Evolutionary conservation across 1,284 basidiomycete species (phyloP).

Genomic region (Ganoderma resinaceum): DNA sequence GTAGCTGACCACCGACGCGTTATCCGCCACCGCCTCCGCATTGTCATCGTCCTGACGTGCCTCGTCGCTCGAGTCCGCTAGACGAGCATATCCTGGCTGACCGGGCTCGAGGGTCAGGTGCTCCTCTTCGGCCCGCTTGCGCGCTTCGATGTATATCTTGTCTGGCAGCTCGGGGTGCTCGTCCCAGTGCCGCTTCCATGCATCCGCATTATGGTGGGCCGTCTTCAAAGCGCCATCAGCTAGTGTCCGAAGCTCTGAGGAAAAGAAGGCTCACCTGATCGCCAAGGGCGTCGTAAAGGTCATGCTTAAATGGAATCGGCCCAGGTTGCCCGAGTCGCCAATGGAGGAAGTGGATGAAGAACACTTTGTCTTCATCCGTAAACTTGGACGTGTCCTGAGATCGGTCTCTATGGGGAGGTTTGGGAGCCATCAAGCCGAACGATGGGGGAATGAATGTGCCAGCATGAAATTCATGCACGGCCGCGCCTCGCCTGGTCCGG

Average conservation of each 20-base stretch:
- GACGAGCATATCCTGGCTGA: not conserved
- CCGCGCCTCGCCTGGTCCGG: conserved; percentile 5
- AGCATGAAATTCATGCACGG: conserved; percentile 6
- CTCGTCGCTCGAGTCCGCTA: not conserved
- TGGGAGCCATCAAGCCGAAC: not conserved
- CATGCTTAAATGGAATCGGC: not conserved
- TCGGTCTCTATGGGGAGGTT: not conserved
- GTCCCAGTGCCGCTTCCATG: conserved; percentile 13
- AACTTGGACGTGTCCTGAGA: not conserved
- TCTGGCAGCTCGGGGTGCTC: conserved; percentile 3
- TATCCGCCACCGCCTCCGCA: not conserved
- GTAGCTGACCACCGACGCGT: not conserved
- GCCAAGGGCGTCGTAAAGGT: conserved; percentile 4
- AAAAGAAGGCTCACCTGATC: not conserved
- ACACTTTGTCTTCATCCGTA: conserved; percentile 8
- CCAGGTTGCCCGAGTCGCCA: not conserved
- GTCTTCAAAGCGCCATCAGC: not conserved
- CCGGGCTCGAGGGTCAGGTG: not conserved
- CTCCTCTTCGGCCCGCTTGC: not conserved
- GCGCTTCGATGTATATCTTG: conserved; percentile 8
- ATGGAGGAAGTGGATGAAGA: conserved; percentile 14
- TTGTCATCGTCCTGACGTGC: not conserved
- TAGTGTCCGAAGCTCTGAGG: too few relatives aligned
- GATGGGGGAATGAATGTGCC: conserved; percentile 2
- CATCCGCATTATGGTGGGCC: conserved; percentile 5